Conservation (phyloP, 805 yeast genomes). For the Candida mattraensis region DNA sequence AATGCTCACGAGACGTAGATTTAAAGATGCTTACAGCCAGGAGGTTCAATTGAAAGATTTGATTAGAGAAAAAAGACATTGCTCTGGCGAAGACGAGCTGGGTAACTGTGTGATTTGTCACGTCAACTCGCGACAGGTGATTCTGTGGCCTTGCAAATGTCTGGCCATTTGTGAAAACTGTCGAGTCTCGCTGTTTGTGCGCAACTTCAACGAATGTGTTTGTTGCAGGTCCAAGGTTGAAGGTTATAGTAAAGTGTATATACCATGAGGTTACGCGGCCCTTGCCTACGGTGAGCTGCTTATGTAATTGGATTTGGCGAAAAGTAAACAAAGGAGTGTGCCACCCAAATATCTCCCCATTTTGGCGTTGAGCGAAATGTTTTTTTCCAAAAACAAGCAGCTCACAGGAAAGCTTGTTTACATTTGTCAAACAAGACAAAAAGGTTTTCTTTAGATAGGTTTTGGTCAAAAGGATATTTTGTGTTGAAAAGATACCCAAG, state of each 20-base stretch:
- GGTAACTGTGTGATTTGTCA: constrained; percentile 80
- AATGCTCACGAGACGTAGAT: constrained; percentile 31
- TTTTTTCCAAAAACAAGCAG: constrained; percentile 15
- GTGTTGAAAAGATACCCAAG: too few relatives aligned
- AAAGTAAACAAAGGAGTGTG: constrained; percentile 22
- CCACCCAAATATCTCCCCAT: constrained; percentile 11
- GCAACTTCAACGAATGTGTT: constrained; percentile 77
- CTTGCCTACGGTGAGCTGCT: constrained; percentile 4
- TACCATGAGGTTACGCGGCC: constrained; percentile 42
- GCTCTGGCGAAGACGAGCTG: constrained; percentile 23
- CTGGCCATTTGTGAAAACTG: constrained; percentile 86
- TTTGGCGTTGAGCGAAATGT: constrained; percentile 21
- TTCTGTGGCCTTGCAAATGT: constrained; percentile 93
- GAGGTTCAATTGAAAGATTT: constrained; percentile 30
- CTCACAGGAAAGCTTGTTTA: constrained; percentile 13
- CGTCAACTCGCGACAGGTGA: constrained; percentile 66
- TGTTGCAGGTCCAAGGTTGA: constrained; percentile 79
- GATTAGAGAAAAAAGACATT: constrained; percentile 22
- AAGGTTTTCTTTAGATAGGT: constrained; percentile 5
- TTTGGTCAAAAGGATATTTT: neutral
- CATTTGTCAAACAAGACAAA: constrained; percentile 20
- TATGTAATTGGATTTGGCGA: too few relatives aligned
- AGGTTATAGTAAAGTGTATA: constrained; percentile 58
- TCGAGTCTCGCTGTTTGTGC: constrained; percentile 65
- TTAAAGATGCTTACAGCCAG: constrained; percentile 22